Conservation (phyloP, 2,329 filamentous ascomycete species). For the Neofusicoccum laricinum region DNA sequence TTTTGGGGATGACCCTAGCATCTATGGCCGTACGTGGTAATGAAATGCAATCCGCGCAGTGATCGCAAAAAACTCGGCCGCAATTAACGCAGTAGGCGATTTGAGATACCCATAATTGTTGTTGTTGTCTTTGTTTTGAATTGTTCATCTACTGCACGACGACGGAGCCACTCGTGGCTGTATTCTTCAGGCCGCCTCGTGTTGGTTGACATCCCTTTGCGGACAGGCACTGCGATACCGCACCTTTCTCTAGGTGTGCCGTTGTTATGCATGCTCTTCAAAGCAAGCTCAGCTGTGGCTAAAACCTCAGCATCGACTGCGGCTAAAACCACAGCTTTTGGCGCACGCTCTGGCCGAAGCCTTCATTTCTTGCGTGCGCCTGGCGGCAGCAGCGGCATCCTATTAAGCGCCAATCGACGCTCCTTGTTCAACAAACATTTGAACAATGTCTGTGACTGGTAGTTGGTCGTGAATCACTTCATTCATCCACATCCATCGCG, state of each 20-base stretch:
- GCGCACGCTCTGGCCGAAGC: not conserved
- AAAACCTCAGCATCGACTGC: not conserved
- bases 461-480: not conserved
- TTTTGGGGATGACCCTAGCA: too few species aligned
- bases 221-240: not conserved
- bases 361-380: not conserved
- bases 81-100: too few species aligned
- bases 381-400: not conserved
- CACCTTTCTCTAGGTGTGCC: not conserved
- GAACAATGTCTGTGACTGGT: not conserved
- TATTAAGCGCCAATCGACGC: not conserved
- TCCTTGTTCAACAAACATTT: not conserved
- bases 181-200: not conserved
- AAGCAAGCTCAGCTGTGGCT: not conserved
- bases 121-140: not conserved
- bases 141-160: not conserved
- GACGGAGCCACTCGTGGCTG: not conserved
- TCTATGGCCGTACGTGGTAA: too few species aligned
- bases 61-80: too few species aligned
- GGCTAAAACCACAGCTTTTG: not conserved
- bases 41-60: too few species aligned
- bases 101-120: not conserved
- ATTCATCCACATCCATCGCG: slow-evolving; percentile 9
- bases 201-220: not conserved
- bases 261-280: not conserved